phyloP scores from a whole-genome alignment of 345 rosid genomes.

The Sisymbrium irio region DNA sequence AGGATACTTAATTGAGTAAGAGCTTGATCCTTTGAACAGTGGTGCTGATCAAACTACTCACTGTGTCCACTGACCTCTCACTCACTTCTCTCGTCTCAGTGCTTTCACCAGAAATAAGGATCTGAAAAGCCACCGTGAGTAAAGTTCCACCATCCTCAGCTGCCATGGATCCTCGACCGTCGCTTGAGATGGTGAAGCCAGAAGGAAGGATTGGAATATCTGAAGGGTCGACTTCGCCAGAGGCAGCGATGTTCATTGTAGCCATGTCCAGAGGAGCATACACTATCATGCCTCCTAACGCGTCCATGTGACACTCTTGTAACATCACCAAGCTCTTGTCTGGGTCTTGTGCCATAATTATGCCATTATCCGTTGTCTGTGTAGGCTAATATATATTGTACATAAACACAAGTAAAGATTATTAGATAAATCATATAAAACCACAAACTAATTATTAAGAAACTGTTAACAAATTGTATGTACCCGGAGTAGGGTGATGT shows the following conservation, averaged over 20 bases:
- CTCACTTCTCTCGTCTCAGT: conserved; percentile 12
- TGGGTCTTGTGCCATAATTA: background rate
- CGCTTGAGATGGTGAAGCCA: conserved; percentile 60
- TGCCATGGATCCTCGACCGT: conserved; percentile 29
- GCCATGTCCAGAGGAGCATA: conserved; percentile 56
- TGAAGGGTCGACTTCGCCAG: conserved; percentile 35
- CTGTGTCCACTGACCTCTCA: conserved; percentile 47
- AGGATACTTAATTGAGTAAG: conserved; percentile 42
- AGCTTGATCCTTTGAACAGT: conserved; percentile 52
- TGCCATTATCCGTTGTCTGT: background rate
- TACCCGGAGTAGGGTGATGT: conserved; percentile 51
- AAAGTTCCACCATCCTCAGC: conserved; percentile 41
- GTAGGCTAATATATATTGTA: background rate
- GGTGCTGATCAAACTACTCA: conserved; percentile 50
- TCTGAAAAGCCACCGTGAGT: conserved; percentile 62
- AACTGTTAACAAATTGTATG: background rate
- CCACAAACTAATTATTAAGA: background rate
- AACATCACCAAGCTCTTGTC: conserved; percentile 41
- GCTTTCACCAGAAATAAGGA: conserved; percentile 39
- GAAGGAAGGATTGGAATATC: conserved; percentile 62
- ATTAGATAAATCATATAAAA: background rate
- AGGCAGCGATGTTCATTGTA: conserved; percentile 34
- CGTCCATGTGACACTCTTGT: conserved; percentile 59
- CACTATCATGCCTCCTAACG: conserved; percentile 46
- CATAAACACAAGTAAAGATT: background rate